Percentiles rank a stretch among this genome's conserved stretches.
Conservation (phyloP, 192 early-diverging fungal genomes). For the Dimargaris xerosporica region DNA sequence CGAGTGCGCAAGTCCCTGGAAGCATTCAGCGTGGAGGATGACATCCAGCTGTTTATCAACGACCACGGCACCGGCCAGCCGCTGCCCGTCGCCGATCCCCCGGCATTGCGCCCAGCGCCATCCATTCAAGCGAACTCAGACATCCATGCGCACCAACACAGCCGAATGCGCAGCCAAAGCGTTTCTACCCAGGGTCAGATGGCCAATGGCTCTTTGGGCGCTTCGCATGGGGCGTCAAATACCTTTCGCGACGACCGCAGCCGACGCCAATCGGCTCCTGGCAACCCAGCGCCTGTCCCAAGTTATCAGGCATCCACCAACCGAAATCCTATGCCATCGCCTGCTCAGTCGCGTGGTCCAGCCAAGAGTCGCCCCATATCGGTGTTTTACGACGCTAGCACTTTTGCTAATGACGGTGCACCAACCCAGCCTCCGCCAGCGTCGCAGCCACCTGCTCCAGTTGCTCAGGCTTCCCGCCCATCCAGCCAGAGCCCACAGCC, state of each 20-base stretch:
- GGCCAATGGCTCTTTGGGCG: no score
- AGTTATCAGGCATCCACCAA: neutral
- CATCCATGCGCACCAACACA: neutral
- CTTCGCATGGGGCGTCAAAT: no score
- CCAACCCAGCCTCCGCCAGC: neutral
- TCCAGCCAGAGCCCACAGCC: no score
- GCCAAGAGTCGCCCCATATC: constrained; percentile 6
- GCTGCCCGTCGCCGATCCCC: neutral
- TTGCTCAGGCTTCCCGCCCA: neutral
- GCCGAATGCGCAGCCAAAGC: constrained; percentile 7
- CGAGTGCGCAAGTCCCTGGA: constrained; percentile 50
- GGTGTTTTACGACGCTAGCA: neutral
- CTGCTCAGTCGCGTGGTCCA: neutral
- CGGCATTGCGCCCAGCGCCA: neutral
- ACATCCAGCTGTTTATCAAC: constrained; percentile 47
- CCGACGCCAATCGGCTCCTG: constrained; percentile 7
- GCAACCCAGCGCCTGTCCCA: neutral
- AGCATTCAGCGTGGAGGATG: constrained; percentile 37
- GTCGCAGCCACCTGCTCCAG: neutral
- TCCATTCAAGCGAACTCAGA: neutral
- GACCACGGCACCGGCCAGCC: constrained; percentile 42
- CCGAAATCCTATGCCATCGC: neutral
- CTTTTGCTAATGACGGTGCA: neutral
- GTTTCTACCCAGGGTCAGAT: neutral
- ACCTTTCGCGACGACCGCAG: no score